phyloP scores from a whole-genome alignment of 805 yeast genomes.

The Nakazawaea populi region DNA sequence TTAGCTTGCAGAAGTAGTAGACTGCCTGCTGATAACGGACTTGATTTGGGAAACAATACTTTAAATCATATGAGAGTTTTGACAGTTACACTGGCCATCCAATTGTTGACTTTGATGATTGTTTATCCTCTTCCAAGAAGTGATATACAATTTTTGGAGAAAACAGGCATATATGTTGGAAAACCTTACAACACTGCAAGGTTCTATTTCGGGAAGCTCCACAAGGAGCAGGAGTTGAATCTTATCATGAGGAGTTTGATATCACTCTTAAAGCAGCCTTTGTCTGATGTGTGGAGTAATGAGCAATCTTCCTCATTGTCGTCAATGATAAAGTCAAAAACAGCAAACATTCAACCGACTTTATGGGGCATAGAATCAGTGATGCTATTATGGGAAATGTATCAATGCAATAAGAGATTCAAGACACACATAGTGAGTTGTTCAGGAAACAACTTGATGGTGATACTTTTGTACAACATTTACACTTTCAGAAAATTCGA shows the following conservation, averaged over 20 bases:
- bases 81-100: constrained; percentile 51
- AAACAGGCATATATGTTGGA: constrained; percentile 22
- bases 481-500: constrained; percentile 37
- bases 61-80: constrained; percentile 37
- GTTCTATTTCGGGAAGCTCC: constrained; percentile 44
- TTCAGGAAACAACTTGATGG: constrained; percentile 46
- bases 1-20: constrained; percentile 46
- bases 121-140: constrained; percentile 59
- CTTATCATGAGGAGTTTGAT: constrained; percentile 43
- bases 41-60: constrained; percentile 25
- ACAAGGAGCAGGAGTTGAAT: constrained; percentile 48
- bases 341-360: constrained; percentile 16
- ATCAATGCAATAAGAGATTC: constrained; percentile 64
- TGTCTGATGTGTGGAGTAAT: constrained; percentile 19
- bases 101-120: constrained; percentile 54
- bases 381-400: constrained; percentile 67
- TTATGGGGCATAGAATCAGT: constrained; percentile 54
- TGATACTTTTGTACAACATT: constrained; percentile 53
- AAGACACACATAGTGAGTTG: constrained; percentile 36
- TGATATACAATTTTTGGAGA: constrained; percentile 29
- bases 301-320: constrained; percentile 17
- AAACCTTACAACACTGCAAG: constrained; percentile 44
- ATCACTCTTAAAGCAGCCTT: constrained; percentile 40
- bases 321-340: constrained; percentile 20
- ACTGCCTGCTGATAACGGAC: constrained; percentile 36